phyloP scores from a whole-genome alignment of 2,329 filamentous ascomycete species.

The Aureobasidium pullulans region DNA sequence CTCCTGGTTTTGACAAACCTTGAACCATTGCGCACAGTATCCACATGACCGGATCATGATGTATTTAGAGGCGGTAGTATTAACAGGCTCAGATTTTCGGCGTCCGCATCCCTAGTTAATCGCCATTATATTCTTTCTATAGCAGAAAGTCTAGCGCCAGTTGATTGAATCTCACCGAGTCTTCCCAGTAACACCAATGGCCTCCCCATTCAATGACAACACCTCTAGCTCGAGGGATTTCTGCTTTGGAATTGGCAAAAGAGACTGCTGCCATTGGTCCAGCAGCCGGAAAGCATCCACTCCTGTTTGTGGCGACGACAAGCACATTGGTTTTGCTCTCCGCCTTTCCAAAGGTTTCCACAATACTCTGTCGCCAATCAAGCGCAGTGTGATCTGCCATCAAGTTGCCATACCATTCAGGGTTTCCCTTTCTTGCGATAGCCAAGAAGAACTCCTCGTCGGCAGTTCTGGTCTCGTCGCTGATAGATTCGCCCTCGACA shows the following conservation, averaged over 20 bases:
- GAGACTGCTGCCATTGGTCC: not conserved
- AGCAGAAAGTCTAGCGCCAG: not conserved
- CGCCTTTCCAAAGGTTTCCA: not conserved
- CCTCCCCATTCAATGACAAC: not conserved
- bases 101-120: too few relatives aligned
- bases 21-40: too few relatives aligned
- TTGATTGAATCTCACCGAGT: not conserved
- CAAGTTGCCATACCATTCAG: constrained; percentile 5
- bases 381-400: constrained; percentile 6
- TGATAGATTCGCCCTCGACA: not conserved
- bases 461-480: not conserved
- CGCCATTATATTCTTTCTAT: not conserved
- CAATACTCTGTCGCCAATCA: constrained; percentile 8
- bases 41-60: too few relatives aligned
- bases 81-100: too few relatives aligned
- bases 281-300: not conserved
- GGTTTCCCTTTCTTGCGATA: not conserved
- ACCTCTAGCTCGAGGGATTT: not conserved
- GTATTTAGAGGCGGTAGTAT: too few relatives aligned
- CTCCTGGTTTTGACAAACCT: too few relatives aligned
- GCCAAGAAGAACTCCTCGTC: constrained; percentile 5
- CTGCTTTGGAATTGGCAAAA: not conserved
- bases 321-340: not conserved
- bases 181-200: constrained; percentile 8
- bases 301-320: constrained; percentile 1